phyloP scores from a whole-genome alignment of 2,329 filamentous ascomycete genomes.

The Diplodia seriata region DNA sequence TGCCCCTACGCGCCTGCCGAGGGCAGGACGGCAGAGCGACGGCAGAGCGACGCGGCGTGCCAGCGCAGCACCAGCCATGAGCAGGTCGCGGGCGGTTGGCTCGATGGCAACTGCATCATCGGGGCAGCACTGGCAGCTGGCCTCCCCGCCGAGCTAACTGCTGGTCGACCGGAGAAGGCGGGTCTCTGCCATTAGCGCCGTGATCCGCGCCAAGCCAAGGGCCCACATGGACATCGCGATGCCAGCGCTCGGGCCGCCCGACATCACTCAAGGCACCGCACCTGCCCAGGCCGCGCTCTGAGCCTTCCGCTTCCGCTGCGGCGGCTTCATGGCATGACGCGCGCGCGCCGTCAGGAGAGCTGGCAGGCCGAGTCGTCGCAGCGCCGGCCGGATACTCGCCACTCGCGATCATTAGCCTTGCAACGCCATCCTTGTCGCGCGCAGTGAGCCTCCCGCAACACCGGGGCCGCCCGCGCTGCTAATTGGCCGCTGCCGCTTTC shows the following conservation, averaged over 20 bases:
- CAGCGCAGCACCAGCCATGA: constrained; percentile 1
- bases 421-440: constrained; percentile 10
- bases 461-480: constrained; percentile 10
- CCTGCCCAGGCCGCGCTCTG: neutral
- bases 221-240: constrained; percentile 21
- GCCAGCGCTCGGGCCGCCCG: constrained; percentile 19
- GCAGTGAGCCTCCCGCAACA: constrained; percentile 22
- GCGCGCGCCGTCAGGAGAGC: neutral
- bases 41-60: constrained; percentile 3
- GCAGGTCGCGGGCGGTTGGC: neutral
- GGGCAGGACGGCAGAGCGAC: no score
- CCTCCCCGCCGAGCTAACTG: neutral
- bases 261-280: neutral
- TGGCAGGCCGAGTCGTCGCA: neutral
- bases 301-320: neutral
- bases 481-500: constrained; percentile 11
- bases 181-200: constrained; percentile 11
- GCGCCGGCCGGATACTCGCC: constrained; percentile 14
- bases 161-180: constrained; percentile 19
- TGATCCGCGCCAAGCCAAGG: constrained; percentile 23
- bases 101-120: constrained; percentile 1
- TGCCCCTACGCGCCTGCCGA: neutral
- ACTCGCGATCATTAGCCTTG: constrained; percentile 10
- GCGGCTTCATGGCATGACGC: neutral
- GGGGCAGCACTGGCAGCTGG: constrained; percentile 9